A percentile compares a stretch with the other conserved stretches of the same genome.
phyloP scores from a whole-genome alignment of 2,329 filamentous ascomycete species.

The Botrytis fabae region DNA sequence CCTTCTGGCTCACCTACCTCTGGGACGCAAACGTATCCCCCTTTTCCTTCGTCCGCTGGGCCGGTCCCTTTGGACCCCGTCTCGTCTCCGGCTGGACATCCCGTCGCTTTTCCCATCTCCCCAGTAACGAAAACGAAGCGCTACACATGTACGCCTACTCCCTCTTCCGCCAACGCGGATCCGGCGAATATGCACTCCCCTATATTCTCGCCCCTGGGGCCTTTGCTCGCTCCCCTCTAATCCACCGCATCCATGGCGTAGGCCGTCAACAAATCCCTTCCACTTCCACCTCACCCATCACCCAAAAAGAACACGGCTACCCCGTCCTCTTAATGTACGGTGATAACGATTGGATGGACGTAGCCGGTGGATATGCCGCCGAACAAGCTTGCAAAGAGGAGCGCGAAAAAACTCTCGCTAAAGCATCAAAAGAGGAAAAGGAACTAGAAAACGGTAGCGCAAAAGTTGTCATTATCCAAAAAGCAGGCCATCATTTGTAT shows the following conservation, averaged over 20 bases:
- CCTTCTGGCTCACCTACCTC: conserved; percentile 86
- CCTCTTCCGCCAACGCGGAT: conserved; percentile 88
- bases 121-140: conserved; percentile 73
- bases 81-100: conserved; percentile 95
- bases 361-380: conserved; percentile 77
- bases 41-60: conserved; percentile 84
- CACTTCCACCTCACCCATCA: neutral
- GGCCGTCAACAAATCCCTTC: conserved; percentile 63
- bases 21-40: conserved; percentile 98
- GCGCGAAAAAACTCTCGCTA: conserved; percentile 57
- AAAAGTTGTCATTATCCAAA: conserved; percentile 76
- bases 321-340: conserved; percentile 95
- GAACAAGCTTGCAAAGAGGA: conserved; percentile 75
- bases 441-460: conserved; percentile 73
- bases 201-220: conserved; percentile 94
- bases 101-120: conserved; percentile 86
- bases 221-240: conserved; percentile 83
- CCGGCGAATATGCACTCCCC: conserved; percentile 88
- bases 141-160: conserved; percentile 94
- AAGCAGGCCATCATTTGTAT: conserved; percentile 72
- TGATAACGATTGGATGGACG: conserved; percentile 99
- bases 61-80: conserved; percentile 85
- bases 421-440: conserved; percentile 67
- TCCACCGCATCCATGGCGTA: conserved; percentile 81
- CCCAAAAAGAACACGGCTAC: conserved; percentile 57